These are phyloP conservation scores for Monilinia aucupariae DNA, from an alignment of 2,329 filamentous ascomycete species.

Conservation along the genomic window DNA sequence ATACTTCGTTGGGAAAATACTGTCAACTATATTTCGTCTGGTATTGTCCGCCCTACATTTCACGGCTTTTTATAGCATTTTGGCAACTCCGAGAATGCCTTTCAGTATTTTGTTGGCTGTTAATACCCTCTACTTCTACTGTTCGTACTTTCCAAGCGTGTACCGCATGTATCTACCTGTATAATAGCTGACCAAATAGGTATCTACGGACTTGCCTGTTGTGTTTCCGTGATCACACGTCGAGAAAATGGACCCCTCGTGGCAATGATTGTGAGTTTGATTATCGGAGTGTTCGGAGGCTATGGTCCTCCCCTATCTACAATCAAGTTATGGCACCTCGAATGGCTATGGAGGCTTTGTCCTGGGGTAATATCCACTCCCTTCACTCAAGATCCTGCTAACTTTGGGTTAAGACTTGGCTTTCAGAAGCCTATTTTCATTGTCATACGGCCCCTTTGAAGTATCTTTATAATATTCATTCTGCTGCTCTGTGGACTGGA, in stretches of 20 bases:
- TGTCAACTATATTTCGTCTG: neutral
- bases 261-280: neutral
- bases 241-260: neutral
- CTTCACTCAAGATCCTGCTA: neutral
- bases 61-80: neutral
- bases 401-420: neutral
- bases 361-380: neutral
- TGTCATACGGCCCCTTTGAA: neutral
- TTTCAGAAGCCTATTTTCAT: neutral
- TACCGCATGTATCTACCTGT: neutral
- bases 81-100: neutral
- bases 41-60: neutral
- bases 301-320: neutral
- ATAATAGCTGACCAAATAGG: neutral
- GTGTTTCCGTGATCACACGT: neutral
- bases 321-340: neutral
- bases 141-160: neutral
- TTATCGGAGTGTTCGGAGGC: neutral
- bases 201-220: neutral
- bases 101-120: neutral
- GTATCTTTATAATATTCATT: neutral
- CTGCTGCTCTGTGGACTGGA: neutral
- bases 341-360: neutral
- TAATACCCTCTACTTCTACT: neutral
- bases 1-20: neutral